Conservation (phyloP, 306 rosid species). For the Malus sieversii region DNA sequence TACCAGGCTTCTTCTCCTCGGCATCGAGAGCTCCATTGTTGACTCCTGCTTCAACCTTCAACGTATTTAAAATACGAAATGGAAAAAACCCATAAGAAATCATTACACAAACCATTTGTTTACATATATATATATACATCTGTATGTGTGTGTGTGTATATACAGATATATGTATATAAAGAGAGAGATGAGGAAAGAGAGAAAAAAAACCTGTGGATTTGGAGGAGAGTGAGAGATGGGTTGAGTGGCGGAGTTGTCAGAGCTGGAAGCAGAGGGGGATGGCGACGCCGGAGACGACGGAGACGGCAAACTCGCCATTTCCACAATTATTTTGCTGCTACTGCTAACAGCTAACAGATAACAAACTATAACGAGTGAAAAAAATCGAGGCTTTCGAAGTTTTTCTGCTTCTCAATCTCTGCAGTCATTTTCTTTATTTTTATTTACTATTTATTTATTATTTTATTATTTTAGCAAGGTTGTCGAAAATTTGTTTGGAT, state of each 20-base stretch:
- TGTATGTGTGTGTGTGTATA: neutral
- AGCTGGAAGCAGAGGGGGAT: slow-evolving; percentile 38
- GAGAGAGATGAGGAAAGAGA: slow-evolving; percentile 13
- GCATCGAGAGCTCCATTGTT: slow-evolving; percentile 28
- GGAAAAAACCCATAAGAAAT: slow-evolving; percentile 13
- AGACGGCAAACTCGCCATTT: slow-evolving; percentile 40
- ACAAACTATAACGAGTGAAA: neutral
- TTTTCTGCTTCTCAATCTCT: neutral
- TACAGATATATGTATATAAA: slow-evolving; percentile 8
- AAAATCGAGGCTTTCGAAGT: neutral
- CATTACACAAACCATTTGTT: neutral
- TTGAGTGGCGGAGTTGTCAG: slow-evolving; percentile 30
- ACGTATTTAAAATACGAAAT: neutral
- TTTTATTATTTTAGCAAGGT: neutral
- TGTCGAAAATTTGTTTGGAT: neutral
- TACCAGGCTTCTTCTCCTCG: slow-evolving; percentile 42
- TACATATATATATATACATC: neutral
- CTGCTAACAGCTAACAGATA: neutral
- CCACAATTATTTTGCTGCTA: neutral
- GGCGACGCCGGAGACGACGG: slow-evolving; percentile 21
- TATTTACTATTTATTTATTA: too few species aligned
- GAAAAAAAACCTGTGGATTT: slow-evolving; percentile 34
- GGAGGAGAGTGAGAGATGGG: slow-evolving; percentile 25
- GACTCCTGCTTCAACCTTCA: slow-evolving; percentile 36
- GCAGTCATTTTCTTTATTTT: neutral